Percentiles rank a stretch among this genome's conserved stretches.
Evolutionary conservation across 306 rosid species (phyloP).

Genomic region (Quercus variabilis): DNA sequence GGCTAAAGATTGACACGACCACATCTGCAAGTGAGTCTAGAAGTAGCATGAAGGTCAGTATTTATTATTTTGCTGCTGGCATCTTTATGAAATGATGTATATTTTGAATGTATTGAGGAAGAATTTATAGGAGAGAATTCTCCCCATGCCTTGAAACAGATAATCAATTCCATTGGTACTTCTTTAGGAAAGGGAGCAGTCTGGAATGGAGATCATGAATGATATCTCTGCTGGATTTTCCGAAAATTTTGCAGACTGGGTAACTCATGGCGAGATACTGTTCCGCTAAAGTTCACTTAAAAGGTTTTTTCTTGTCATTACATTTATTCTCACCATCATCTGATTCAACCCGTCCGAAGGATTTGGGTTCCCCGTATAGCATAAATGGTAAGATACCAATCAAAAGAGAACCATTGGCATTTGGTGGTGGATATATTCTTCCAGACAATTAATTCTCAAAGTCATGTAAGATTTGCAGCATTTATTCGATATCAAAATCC

Average conservation of each 20-base stretch:
- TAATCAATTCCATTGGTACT: slow-evolving; percentile 1
- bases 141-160: not conserved
- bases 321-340: slow-evolving; percentile 7
- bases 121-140: not conserved
- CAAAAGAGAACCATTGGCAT: slow-evolving; percentile 17
- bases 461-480: not conserved
- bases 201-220: slow-evolving; percentile 29
- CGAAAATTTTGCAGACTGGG: slow-evolving; percentile 45
- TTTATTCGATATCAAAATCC: not conserved
- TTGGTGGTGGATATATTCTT: slow-evolving; percentile 30
- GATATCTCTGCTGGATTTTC: slow-evolving; percentile 16
- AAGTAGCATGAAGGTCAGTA: slow-evolving; percentile 56
- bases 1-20: slow-evolving; percentile 37
- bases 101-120: slow-evolving; percentile 9
- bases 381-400: slow-evolving; percentile 41
- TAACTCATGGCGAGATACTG: slow-evolving; percentile 36
- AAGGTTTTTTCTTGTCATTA: slow-evolving; percentile 10
- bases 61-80: slow-evolving; percentile 1
- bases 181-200: slow-evolving; percentile 41
- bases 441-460: not conserved
- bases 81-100: not conserved
- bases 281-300: slow-evolving; percentile 16
- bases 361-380: slow-evolving; percentile 50
- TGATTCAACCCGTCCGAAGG: slow-evolving; percentile 53
- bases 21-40: slow-evolving; percentile 61